Base-by-base conservation (phyloP, 805 yeast genomes). In the Schizosaccharomyces lindneri region DNA sequence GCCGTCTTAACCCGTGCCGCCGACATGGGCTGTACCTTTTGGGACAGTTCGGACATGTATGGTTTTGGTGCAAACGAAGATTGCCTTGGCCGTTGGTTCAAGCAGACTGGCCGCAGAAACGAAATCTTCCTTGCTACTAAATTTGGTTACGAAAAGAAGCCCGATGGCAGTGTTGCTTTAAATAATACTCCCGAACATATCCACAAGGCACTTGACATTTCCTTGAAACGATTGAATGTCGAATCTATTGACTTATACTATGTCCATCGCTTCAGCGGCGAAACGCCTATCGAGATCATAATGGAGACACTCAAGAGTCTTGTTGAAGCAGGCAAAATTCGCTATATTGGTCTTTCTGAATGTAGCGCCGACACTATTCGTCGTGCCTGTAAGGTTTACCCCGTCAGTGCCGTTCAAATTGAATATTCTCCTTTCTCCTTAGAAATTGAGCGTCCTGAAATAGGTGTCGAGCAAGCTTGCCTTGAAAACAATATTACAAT, bases 331-430 rank as follows among this genome's bases (percentile, higher is more conserved):
- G 94, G 94, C 19, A 75, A 73, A 55, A 76, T 87, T 65, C 82
- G 81, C 61, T 88, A 84, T 31, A 76, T 84, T 61, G 83, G 95
- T 0, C 73, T 88, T 59, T 81, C 87, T 61, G 96, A 88, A 71
- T 84, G 81, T 21, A 75, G 79, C 27, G 82, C 79, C 4, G 75
- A 74, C 0, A 79, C 89, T 15, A 77, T 89, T 62, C 69, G 71
- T 27, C 79, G 78, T 64, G 89, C 93, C 2, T 71, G 73, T 46
- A 71, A 74, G 55, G 78, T 79, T 3, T 70, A 71, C 59, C 84
- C 82, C 51, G 76, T 87, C 62, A 75, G 80, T 2, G 80, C 80
- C 65, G 85, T 84, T 55, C 96, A 88, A 73, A 76, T 84, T 55
- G 97, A 88, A 71, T 78, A 83, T 64, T 85, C 95, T 2, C 69